Conservation (phyloP, 306 rosid genomes). For the Sicyos baderoa region DNA sequence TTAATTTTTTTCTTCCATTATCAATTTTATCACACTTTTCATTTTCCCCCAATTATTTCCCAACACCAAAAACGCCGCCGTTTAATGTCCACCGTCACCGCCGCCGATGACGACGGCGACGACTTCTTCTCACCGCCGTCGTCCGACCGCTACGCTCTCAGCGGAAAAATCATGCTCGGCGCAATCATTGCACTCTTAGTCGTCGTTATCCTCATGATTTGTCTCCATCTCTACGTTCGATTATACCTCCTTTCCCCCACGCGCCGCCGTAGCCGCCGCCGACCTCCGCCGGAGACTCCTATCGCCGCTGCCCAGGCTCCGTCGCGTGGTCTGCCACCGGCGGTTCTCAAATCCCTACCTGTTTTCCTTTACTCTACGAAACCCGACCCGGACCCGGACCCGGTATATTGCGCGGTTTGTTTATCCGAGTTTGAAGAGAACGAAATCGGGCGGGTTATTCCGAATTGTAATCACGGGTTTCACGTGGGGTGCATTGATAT, state of each 20-base stretch:
- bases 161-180: conserved; percentile 55
- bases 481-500: conserved; percentile 72
- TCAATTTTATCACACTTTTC: not conserved
- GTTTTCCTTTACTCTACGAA: conserved; percentile 34
- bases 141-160: conserved; percentile 21
- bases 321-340: conserved; percentile 39
- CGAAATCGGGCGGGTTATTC: conserved; percentile 55
- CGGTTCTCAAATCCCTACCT: conserved; percentile 50
- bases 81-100: conserved; percentile 22
- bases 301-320: not conserved
- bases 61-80: not conserved
- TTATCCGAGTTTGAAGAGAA: conserved; percentile 59
- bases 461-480: conserved; percentile 58
- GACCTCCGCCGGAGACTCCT: conserved; percentile 19
- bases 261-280: conserved; percentile 30
- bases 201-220: conserved; percentile 46
- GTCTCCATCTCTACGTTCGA: conserved; percentile 50
- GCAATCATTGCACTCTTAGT: conserved; percentile 37
- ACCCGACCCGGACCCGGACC: conserved; percentile 11
- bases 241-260: conserved; percentile 31
- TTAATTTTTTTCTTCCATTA: not conserved
- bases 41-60: not conserved
- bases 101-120: conserved; percentile 18
- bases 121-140: not conserved
- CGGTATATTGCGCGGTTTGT: conserved; percentile 63